These are phyloP conservation scores for Physcomitrium patens DNA, from an alignment of 225 moss, liverwort and hornwort species.

Conservation along the genomic window DNA sequence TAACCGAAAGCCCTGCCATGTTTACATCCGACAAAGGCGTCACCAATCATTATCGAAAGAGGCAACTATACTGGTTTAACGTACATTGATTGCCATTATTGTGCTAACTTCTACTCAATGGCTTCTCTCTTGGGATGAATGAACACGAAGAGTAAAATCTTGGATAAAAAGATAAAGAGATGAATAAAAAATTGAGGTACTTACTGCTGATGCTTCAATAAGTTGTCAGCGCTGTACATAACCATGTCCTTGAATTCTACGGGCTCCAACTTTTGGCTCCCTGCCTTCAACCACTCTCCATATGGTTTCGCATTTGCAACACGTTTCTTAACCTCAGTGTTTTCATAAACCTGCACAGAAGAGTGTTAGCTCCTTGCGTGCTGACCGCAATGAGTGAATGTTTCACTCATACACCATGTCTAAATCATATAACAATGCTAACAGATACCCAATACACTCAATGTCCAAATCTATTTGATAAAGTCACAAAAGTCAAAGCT, in stretches of 20 bases:
- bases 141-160: too few relatives aligned
- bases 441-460: too few relatives aligned
- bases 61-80: neutral
- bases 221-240: conserved; percentile 62
- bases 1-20: conserved; percentile 86
- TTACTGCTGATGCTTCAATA: conserved; percentile 88
- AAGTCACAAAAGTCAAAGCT: too few relatives aligned
- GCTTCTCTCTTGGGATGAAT: too few relatives aligned
- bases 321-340: conserved; percentile 92
- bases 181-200: conserved; percentile 13
- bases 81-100: too few relatives aligned
- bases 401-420: too few relatives aligned
- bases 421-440: too few relatives aligned
- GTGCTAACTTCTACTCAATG: too few relatives aligned
- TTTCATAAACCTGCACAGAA: conserved; percentile 74
- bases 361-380: conserved; percentile 14
- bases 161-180: too few relatives aligned
- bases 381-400: neutral
- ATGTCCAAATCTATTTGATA: too few relatives aligned
- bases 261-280: conserved; percentile 52
- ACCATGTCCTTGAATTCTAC: conserved; percentile 61
- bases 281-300: conserved; percentile 77
- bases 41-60: neutral
- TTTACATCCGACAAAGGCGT: conserved; percentile 16
- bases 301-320: conserved; percentile 86